Evolutionary conservation across 2,329 filamentous ascomycete species (phyloP), one percentile per base, ranked within the genome.

Genomic region (Cercospora sp.): DNA sequence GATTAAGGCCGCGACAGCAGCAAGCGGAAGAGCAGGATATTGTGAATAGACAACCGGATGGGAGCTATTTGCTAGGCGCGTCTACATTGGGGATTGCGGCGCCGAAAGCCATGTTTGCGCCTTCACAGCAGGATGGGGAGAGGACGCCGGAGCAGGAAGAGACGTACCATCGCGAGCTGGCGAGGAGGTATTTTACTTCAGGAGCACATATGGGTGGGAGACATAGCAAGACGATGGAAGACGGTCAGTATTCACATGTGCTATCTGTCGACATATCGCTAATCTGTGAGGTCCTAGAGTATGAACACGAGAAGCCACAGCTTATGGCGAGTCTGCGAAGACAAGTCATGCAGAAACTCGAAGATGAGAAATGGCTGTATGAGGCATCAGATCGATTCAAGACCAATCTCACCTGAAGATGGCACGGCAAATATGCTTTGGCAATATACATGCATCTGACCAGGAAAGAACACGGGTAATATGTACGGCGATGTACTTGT

Each of bases 281-380:
- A 51, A 21, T 12, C 45, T 51, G 18, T 70, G 32, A 69, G 34
- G 18, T 6, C 9, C 37, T 68, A 77, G 75, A 77, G 45, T 72
- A 67, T 24, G 74, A 76, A 32, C 69, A 69, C 21, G 67, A 71
- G 32, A 66, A 66, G 9, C 45, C 63, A 5, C 68, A 72, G 10
- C 73, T 76, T 66, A 71, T 73, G 70, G 57, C 69, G 13, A 62
- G 68, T 9, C 65, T 77, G 30, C 68, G 74, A 9, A 67, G 71
- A 49, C 69, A 74, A 63, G 72, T 72, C 10, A 71, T 76, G 66
- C 58, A 68, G 43, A 72, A 72, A 51, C 63, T 77, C 21, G 73
- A 77, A 21, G 68, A 71, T 16, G 75, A 75, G 64, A 67, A 69
- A 7, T 77, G 76, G 76, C 32, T 71, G 63, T 75, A 74, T 66